Conservation (phyloP, 805 yeast species). For the Yarrowia alimentaria region DNA sequence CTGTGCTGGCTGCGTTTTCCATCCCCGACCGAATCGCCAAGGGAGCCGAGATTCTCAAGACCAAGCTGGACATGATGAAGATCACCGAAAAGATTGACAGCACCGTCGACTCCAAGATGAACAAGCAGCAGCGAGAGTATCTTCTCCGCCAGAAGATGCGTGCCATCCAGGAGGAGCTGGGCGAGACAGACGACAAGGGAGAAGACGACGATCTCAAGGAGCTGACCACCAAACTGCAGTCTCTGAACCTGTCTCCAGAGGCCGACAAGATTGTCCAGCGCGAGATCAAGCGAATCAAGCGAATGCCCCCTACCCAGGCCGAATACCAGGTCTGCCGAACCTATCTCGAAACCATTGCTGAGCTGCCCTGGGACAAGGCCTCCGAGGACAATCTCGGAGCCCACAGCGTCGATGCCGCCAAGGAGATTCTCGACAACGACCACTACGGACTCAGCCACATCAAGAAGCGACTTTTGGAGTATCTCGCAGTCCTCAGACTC, state of each 20-base stretch:
- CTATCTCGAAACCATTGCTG: constrained; percentile 44
- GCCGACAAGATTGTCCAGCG: constrained; percentile 41
- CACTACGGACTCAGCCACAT: constrained; percentile 75
- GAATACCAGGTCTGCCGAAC: constrained; percentile 46
- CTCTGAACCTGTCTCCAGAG: constrained; percentile 37
- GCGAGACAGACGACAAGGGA: constrained; percentile 33
- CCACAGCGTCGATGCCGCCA: constrained; percentile 52
- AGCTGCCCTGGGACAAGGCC: constrained; percentile 42
- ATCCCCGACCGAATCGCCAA: constrained; percentile 36
- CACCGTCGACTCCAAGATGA: constrained; percentile 23
- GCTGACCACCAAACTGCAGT: constrained; percentile 36
- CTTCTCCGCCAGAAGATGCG: constrained; percentile 35
- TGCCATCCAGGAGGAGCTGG: constrained; percentile 34
- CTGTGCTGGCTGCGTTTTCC: constrained; percentile 35
- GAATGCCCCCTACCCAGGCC: constrained; percentile 45
- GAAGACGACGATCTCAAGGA: constrained; percentile 42
- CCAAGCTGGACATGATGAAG: constrained; percentile 27
- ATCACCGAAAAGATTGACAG: constrained; percentile 28
- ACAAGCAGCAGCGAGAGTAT: constrained; percentile 36
- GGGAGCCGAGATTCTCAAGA: constrained; percentile 31
- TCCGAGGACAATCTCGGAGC: constrained; percentile 41
- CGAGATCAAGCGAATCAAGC: constrained; percentile 42
- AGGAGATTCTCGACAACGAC: constrained; percentile 62
- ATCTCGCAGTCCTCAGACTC: constrained; percentile 72
- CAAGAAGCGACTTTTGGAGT: constrained; percentile 72